Conservation (phyloP, 306 rosid species). For the Trifolium pratense region DNA sequence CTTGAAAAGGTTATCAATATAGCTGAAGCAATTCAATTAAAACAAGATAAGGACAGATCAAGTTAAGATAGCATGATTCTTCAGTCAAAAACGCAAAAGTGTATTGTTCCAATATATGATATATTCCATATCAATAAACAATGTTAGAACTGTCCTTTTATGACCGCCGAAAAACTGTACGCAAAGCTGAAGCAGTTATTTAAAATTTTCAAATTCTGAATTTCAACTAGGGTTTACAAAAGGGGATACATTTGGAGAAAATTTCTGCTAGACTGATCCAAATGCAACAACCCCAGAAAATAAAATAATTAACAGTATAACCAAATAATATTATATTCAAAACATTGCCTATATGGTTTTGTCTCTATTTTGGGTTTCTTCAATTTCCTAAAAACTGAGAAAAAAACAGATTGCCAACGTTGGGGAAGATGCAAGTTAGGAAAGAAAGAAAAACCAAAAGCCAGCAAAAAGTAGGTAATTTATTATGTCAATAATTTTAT, state of each 20-base stretch:
- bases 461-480: conserved; percentile 15
- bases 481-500: conserved; percentile 26
- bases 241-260: conserved; percentile 17
- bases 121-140: not conserved
- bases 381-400: conserved; percentile 9
- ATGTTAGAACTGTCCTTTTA: conserved; percentile 15
- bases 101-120: not conserved
- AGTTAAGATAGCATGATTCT: conserved; percentile 17
- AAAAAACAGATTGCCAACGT: conserved; percentile 20
- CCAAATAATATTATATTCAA: not conserved
- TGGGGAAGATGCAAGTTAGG: conserved; percentile 8
- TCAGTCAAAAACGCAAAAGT: not conserved
- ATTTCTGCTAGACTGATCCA: not conserved
- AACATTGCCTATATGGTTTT: not conserved
- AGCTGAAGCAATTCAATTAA: not conserved
- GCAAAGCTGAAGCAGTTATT: conserved; percentile 21
- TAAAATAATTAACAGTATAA: conserved; percentile 11
- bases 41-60: not conserved
- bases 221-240: not conserved
- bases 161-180: not conserved
- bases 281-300: conserved; percentile 8
- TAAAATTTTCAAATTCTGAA: conserved; percentile 16
- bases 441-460: conserved; percentile 22
- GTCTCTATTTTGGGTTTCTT: conserved; percentile 21
- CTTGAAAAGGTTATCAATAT: conserved; percentile 24